phyloP scores from a whole-genome alignment of 441 rosid species.

The Jatropha multifida region DNA sequence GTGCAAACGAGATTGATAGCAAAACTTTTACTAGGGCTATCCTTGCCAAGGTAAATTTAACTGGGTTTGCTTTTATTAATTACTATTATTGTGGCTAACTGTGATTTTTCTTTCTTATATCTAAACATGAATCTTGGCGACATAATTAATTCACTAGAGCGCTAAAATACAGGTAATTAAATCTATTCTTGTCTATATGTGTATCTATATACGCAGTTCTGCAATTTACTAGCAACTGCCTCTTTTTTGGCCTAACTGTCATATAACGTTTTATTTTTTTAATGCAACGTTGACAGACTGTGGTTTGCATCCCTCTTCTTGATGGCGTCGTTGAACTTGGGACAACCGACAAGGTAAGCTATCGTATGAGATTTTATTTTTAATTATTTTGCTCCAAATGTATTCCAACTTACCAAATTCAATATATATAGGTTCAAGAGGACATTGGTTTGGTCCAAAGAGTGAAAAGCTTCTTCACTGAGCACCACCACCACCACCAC shows the following conservation, averaged over 20 bases:
- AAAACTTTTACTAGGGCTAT: conserved; percentile 87
- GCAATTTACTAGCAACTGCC: neutral
- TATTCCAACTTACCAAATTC: no score
- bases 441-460: conserved; percentile 50
- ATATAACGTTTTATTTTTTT: neutral
- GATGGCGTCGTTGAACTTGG: conserved; percentile 92
- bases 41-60: conserved; percentile 71
- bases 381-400: no score
- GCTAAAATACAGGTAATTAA: conserved; percentile 71
- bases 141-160: conserved; percentile 42
- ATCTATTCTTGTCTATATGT: neutral
- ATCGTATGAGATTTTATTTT: no score
- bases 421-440: conserved; percentile 49
- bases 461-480: conserved; percentile 59
- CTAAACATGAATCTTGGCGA: conserved; percentile 15
- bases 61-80: no score
- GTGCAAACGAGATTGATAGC: conserved; percentile 87
- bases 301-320: conserved; percentile 82
- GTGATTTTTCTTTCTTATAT: conserved; percentile 8
- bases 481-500: conserved; percentile 34
- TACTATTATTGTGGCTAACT: neutral
- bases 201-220: neutral
- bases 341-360: conserved; percentile 59
- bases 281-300: conserved; percentile 49
- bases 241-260: neutral